Base-by-base conservation (phyloP, 768 basidiomycete genomes). In the Rhizopogon roseolus region DNA sequence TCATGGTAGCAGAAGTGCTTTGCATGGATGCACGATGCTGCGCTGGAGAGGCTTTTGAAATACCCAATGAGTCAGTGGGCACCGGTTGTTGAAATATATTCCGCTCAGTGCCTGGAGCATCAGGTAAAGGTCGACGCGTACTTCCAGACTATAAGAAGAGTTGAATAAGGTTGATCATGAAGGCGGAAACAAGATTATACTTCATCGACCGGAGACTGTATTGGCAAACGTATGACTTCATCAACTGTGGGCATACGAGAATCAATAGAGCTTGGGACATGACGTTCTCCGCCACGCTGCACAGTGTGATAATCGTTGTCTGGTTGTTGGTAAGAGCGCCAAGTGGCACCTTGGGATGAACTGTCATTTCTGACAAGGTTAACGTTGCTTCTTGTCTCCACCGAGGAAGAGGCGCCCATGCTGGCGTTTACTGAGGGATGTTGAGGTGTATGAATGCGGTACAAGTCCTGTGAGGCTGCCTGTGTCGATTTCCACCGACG, bases 401-500 rank as follows among this genome's bases (percentile, higher is more conserved):
- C 19, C 0, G 63, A 60, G 5, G 68, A 60, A 37, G 64, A 62
- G 37, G 59, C n/a, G 16, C 59, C 66, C 7, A 52, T 52, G 1
- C 60, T 13, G 9, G 39, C 8, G 0, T 38, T 25, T 10, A 14
- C 52, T 3, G 53, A 50, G 6, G 14, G 34, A 16, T 29, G 59
- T 32, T 54, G 57, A n/a, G 55, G 43, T 5, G 56, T 46, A 40
- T 55, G 46, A 36, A 42, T 29, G 40, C 58, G 53, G 40, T 61
- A 58, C 6, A 57, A 41, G 39, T 57, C 55, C 3, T 49, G 43
- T n/a, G 60, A 61, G 19, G 52, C 39, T 19, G 56, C 51, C 28
- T 62, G n/a, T 1, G 57, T 57, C 16, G 59, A 57, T 56, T 56
- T 70, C 66, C 66, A 70, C 9, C 63, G 63, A 32, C 60, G 55